Conservation (phyloP, 257 asterid genomes). For the Petunia secreta region DNA sequence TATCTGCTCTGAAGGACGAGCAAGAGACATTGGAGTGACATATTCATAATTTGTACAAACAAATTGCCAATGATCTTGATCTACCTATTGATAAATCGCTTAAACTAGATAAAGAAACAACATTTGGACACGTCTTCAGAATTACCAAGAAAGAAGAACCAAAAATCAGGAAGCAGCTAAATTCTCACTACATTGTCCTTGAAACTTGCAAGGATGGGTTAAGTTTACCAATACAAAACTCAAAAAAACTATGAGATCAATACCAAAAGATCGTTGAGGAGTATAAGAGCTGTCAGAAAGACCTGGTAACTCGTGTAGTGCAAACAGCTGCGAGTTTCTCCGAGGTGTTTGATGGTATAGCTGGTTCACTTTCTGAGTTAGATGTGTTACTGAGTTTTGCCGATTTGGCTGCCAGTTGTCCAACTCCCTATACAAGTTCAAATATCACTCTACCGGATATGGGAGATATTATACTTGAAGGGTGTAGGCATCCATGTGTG, state of each 20-base stretch:
- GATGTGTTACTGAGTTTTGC: slow-evolving; percentile 98
- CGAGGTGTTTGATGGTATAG: slow-evolving; percentile 87
- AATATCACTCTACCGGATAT: slow-evolving; percentile 76
- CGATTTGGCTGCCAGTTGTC: slow-evolving; percentile 87
- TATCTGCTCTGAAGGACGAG: slow-evolving; percentile 63
- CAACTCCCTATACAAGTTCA: slow-evolving; percentile 87
- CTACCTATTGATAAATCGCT: slow-evolving; percentile 76
- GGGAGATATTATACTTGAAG: slow-evolving; percentile 88
- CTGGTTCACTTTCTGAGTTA: slow-evolving; percentile 78
- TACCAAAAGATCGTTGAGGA: slow-evolving; percentile 90
- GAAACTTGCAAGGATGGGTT: slow-evolving; percentile 99
- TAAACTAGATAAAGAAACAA: slow-evolving; percentile 88
- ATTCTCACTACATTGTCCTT: slow-evolving; percentile 81
- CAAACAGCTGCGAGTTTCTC: slow-evolving; percentile 82
- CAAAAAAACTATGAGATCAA: slow-evolving; percentile 71
- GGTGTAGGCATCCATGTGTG: slow-evolving; percentile 99
- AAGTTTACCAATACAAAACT: slow-evolving; percentile 91
- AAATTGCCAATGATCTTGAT: slow-evolving; percentile 85
- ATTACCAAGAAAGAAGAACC: slow-evolving; percentile 99
- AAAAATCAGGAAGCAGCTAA: slow-evolving; percentile 89
- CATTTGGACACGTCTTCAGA: slow-evolving; percentile 90
- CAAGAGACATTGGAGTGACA: slow-evolving; percentile 76
- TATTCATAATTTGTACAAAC: slow-evolving; percentile 75
- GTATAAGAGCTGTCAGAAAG: slow-evolving; percentile 90
- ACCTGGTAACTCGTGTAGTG: slow-evolving; percentile 84